Conservation (phyloP, 768 basidiomycete species). For the Daedalea quercina region DNA sequence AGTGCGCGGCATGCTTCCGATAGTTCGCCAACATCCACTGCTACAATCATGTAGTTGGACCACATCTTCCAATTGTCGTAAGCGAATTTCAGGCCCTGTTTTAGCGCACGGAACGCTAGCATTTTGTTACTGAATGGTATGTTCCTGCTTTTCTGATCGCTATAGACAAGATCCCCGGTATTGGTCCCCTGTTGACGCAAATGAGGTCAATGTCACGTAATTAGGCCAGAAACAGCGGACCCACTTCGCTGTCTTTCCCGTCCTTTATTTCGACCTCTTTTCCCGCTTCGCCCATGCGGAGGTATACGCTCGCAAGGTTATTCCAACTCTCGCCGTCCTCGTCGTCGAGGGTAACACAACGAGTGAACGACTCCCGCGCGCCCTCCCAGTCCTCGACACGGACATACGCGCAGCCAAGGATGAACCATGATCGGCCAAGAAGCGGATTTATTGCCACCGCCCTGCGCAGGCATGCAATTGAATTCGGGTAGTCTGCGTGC, state of each 20-base stretch:
- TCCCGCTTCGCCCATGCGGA: constrained; percentile 59
- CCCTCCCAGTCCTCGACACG: constrained; percentile 79
- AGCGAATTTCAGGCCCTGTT: constrained; percentile 77
- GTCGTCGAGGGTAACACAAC: constrained; percentile 88
- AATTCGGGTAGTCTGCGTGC: constrained; percentile 51
- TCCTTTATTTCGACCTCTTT: constrained; percentile 23
- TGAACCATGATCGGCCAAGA: constrained; percentile 86
- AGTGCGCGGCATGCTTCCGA: constrained; percentile 82
- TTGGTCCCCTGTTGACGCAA: constrained; percentile 4
- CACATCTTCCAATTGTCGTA: constrained; percentile 98
- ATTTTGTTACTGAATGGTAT: constrained; percentile 70
- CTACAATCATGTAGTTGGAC: constrained; percentile 93
- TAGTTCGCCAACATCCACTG: constrained; percentile 90
- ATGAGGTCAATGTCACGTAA: background rate
- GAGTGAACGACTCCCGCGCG: constrained; percentile 74
- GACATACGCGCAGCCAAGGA: constrained; percentile 88
- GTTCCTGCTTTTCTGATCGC: constrained; percentile 19
- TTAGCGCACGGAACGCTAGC: constrained; percentile 88
- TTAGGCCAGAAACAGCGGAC: background rate
- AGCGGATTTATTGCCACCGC: constrained; percentile 90
- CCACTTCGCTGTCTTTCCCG: constrained; percentile 22
- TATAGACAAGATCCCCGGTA: background rate
- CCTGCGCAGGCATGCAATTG: constrained; percentile 58
- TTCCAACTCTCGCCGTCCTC: constrained; percentile 99
- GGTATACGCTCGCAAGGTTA: constrained; percentile 91